Percentiles rank a stretch among this genome's conserved stretches.
Evolutionary conservation across 768 basidiomycete genomes (phyloP).

Genomic region (Lanmaoa pseudosensibilis): DNA sequence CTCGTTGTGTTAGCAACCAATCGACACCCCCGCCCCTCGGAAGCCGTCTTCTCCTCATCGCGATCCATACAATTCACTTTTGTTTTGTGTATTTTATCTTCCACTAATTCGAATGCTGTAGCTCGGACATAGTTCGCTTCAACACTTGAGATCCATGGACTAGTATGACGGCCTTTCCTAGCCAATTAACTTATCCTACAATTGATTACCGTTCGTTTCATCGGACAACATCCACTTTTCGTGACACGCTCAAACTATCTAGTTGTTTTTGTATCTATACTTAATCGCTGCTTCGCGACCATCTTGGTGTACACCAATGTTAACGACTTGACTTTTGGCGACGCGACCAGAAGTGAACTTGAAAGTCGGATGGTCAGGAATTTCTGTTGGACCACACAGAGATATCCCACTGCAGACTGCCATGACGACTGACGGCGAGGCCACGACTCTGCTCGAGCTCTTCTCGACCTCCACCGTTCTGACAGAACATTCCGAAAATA

Average conservation of each 20-base stretch:
- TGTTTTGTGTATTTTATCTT: constrained; percentile 4
- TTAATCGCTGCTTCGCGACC: neutral
- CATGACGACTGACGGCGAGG: constrained; percentile 27
- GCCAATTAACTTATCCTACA: constrained; percentile 1
- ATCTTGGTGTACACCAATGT: constrained; percentile 1
- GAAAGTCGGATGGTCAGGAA: neutral
- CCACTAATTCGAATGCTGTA: constrained; percentile 17
- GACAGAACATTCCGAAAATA: constrained; percentile 26
- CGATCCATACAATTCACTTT: neutral
- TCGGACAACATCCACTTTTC: neutral
- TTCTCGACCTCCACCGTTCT: constrained; percentile 20
- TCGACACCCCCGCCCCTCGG: neutral
- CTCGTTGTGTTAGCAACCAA: constrained; percentile 18
- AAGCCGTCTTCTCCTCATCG: neutral
- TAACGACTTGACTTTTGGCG: neutral
- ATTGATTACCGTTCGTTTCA: neutral
- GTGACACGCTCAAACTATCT: neutral
- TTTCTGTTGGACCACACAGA: too few species aligned
- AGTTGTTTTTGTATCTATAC: constrained; percentile 19
- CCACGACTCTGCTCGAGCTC: constrained; percentile 27
- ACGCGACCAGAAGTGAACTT: neutral
- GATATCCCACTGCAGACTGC: constrained; percentile 1
- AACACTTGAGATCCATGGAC: neutral
- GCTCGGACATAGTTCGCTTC: constrained; percentile 13
- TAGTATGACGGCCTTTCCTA: neutral